These are phyloP conservation scores for Epichloe sylvatica DNA, from an alignment of 2,329 filamentous ascomycete species.

Conservation along the genomic window DNA sequence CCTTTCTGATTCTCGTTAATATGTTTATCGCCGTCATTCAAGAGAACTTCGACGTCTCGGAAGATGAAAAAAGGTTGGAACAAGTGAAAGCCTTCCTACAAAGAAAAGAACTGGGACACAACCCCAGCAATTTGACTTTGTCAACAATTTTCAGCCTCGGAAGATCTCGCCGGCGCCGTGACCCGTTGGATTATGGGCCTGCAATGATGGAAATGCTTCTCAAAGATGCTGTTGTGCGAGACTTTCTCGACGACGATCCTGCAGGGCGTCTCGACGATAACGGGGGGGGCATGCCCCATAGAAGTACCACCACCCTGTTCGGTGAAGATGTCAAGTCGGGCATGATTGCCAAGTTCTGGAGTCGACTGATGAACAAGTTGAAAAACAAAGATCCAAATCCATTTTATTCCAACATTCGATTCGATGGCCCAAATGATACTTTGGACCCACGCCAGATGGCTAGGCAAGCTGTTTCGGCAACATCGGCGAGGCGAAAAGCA, in stretches of 20 bases:
- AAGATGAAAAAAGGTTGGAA: constrained; percentile 93
- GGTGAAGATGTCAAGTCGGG: constrained; percentile 40
- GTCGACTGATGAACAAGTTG: constrained; percentile 40
- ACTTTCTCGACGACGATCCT: constrained; percentile 74
- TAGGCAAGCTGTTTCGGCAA: constrained; percentile 73
- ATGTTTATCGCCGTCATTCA: constrained; percentile 99
- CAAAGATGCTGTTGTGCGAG: constrained; percentile 87
- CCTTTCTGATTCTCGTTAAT: constrained; percentile 91
- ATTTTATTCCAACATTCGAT: constrained; percentile 66
- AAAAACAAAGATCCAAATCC: constrained; percentile 72
- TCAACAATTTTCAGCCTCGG: constrained; percentile 55
- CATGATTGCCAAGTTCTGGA: constrained; percentile 46
- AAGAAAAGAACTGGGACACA: constrained; percentile 67
- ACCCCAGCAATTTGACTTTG: constrained; percentile 61
- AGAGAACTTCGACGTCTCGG: constrained; percentile 96
- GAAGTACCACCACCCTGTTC: constrained; percentile 19
- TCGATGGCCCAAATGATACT: constrained; percentile 61
- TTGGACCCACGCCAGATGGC: constrained; percentile 80
- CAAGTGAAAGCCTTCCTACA: constrained; percentile 93
- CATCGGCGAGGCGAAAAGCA: constrained; percentile 68
- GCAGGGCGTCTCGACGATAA: constrained; percentile 17
- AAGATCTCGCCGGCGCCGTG: constrained; percentile 47
- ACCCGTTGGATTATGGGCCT: constrained; percentile 82
- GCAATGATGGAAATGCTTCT: constrained; percentile 91
- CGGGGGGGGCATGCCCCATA: constrained; percentile 17